These are phyloP conservation scores for Sugiyamaella castrensis DNA, from an alignment of 1,139 yeast genomes.

Conservation along the genomic window DNA sequence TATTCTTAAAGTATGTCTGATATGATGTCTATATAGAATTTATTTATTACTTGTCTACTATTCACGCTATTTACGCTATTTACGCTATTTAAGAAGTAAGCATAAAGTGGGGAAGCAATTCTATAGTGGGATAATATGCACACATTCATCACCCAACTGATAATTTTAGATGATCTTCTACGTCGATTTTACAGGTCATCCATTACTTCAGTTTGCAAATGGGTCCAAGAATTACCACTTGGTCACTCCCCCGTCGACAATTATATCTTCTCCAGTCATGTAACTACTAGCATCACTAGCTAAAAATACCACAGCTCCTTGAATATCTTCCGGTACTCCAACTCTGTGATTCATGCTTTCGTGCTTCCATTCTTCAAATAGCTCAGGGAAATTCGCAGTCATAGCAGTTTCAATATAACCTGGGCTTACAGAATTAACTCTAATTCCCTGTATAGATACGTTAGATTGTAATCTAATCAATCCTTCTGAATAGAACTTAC, in stretches of 20 bases:
- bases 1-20: background rate
- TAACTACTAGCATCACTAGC: slow-evolving; percentile 76
- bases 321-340: slow-evolving; percentile 68
- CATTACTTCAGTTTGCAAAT: too few species aligned
- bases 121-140: too few species aligned
- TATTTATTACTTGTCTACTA: too few species aligned
- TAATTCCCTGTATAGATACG: slow-evolving; percentile 66
- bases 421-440: slow-evolving; percentile 76
- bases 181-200: too few species aligned
- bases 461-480: slow-evolving; percentile 65
- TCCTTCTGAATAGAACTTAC: slow-evolving; percentile 50
- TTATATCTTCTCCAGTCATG: slow-evolving; percentile 74
- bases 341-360: slow-evolving; percentile 38
- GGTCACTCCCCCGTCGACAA: slow-evolving; percentile 67
- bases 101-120: too few species aligned
- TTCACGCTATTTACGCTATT: too few species aligned
- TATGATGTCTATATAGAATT: too few species aligned
- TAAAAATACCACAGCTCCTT: slow-evolving; percentile 75
- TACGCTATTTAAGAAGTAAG: too few species aligned
- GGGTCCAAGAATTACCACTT: background rate
- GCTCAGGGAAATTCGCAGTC: slow-evolving; percentile 28
- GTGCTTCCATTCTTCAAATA: slow-evolving; percentile 10
- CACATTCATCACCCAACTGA: too few species aligned
- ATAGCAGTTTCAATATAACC: slow-evolving; percentile 71
- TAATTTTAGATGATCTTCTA: too few species aligned